Evolutionary conservation across 2,329 filamentous ascomycete genomes (phyloP), one percentile per base, ranked within the genome.

Genomic region (Geosmithia putterillii): DNA sequence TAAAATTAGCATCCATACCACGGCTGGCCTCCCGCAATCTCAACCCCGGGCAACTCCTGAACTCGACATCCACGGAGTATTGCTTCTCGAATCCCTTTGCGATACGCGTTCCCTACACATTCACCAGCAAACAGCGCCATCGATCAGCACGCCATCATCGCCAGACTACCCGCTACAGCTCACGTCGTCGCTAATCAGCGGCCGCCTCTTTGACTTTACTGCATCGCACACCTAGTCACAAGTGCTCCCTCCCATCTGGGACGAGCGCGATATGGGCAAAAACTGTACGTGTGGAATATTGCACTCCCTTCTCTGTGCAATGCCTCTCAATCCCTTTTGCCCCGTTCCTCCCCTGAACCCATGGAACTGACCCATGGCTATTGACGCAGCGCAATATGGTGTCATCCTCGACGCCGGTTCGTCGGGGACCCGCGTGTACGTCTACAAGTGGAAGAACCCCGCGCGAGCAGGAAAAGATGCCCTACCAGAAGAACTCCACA

Each of bases 401-500:
- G 86, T 96, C 55, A 89, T 98, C 59, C 77, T 98, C 57, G 92
- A 98, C 74, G 92, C 92, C 60, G 92, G 92, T 53, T 96, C 92
- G 63, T 96, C 92, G 62, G 90, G 92, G 60, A 96, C 90, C 55
- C 84, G 92, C 59, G 74, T 95, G 49, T 87, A 98, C 62, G 79
- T 98, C 45, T 98, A 98, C 66, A 79, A 81, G 63, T 98, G 92
- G 92, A 77, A 89, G 56, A 83, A 94, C 57, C 80, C 81, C 50
- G 69, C 76, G 35, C 73, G 73, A 51, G 82, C 84, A 36, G 43
- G 50, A 69, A 77, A 54, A 71, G 79, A 80, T 44, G 52, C 59
- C 20, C 55, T 57, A 12, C 42, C 50, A 15, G 45, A 52, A 4
- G 53, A 64, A 43, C 47, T 89, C 41, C 74, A 77, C 46, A 77